A percentile compares a stretch with the other conserved stretches of the same genome.
These are phyloP conservation scores for Spiraea crenata DNA, from an alignment of 331 rosid species.

Conservation along the genomic window DNA sequence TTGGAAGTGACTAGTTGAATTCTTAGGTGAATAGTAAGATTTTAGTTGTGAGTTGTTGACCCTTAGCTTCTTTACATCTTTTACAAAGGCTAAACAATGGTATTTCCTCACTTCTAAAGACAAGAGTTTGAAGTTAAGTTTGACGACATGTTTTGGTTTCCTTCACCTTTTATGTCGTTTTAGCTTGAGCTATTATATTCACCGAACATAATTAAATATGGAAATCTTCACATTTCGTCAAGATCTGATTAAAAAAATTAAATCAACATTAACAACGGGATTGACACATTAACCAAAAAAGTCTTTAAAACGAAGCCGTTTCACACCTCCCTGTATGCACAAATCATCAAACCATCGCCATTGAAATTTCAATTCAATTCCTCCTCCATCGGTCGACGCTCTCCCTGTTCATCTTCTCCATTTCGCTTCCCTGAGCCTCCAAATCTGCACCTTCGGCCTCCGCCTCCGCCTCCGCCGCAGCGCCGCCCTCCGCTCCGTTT, in stretches of 20 bases:
- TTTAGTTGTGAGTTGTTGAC: no score
- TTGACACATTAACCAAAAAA: background rate
- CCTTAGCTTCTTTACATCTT: no score
- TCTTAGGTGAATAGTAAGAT: no score
- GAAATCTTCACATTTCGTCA: background rate
- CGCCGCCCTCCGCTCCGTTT: background rate
- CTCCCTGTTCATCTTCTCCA: background rate
- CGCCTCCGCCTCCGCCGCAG: background rate
- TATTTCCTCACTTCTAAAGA: no score
- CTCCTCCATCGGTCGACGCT: background rate
- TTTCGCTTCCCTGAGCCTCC: constrained; percentile 1
- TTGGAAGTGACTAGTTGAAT: no score
- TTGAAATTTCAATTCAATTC: constrained; percentile 9
- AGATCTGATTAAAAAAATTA: background rate
- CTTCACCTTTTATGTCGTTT: background rate
- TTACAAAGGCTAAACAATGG: no score
- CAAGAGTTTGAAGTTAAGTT: no score
- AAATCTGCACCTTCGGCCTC: background rate
- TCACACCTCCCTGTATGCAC: background rate
- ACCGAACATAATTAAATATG: background rate
- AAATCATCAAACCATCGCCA: constrained; percentile 7
- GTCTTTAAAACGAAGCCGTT: background rate
- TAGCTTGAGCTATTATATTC: background rate
- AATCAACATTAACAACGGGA: background rate
- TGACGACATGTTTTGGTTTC: background rate